phyloP scores from a whole-genome alignment of 2,329 filamentous ascomycete species.

The Colletotrichum destructivum region DNA sequence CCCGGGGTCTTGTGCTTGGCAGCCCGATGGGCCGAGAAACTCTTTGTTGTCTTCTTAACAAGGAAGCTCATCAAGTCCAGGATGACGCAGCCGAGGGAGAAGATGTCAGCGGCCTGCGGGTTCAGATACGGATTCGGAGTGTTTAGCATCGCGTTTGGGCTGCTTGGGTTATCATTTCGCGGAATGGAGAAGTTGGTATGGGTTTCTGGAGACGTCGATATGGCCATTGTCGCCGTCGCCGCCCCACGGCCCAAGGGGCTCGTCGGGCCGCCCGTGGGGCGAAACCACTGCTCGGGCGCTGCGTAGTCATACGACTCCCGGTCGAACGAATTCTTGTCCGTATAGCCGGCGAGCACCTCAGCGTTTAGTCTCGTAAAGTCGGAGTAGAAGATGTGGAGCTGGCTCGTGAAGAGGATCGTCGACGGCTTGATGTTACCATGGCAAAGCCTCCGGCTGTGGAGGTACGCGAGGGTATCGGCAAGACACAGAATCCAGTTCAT shows the following conservation, averaged over 20 bases:
- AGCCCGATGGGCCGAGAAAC: constrained; percentile 77
- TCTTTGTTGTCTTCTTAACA: constrained; percentile 76
- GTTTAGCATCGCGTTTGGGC: constrained; percentile 53
- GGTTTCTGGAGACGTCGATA: constrained; percentile 54
- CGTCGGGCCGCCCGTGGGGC: constrained; percentile 53
- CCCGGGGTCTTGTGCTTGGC: constrained; percentile 74
- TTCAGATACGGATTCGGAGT: constrained; percentile 62
- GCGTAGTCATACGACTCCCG: constrained; percentile 81
- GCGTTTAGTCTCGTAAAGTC: constrained; percentile 69
- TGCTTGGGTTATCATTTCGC: constrained; percentile 49
- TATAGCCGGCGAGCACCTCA: constrained; percentile 49
- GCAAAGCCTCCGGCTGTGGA: constrained; percentile 75
- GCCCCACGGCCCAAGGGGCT: constrained; percentile 53
- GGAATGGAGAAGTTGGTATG: constrained; percentile 56
- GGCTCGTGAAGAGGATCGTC: constrained; percentile 76
- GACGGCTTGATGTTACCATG: constrained; percentile 81
- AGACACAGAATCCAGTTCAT: constrained; percentile 85
- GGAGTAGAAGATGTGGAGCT: constrained; percentile 77
- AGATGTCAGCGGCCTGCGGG: constrained; percentile 77
- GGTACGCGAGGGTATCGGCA: constrained; percentile 75
- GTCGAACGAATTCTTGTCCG: constrained; percentile 67
- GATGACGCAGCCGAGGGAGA: constrained; percentile 80
- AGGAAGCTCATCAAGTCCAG: constrained; percentile 80
- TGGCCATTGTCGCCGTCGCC: constrained; percentile 49
- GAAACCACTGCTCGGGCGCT: constrained; percentile 76